These are phyloP conservation scores for Polytrichum commune DNA, from an alignment of 225 moss, liverwort and hornwort species.

Conservation along the genomic window DNA sequence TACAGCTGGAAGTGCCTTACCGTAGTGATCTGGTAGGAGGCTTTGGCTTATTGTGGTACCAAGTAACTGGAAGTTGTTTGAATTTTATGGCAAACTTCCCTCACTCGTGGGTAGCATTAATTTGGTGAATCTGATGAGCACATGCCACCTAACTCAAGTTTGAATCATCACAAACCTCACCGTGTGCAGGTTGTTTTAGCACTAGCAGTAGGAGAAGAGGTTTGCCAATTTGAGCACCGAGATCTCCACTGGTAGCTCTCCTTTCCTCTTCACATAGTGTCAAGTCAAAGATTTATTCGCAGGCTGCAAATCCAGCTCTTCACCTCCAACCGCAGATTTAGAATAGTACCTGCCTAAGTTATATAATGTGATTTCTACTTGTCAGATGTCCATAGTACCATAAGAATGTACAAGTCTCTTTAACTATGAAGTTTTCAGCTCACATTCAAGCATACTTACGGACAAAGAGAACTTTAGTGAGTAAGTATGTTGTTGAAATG, in stretches of 20 bases:
- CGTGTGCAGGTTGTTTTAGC: constrained; percentile 74
- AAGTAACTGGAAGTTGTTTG: too few relatives aligned
- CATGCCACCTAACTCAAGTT: too few relatives aligned
- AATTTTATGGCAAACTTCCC: too few relatives aligned
- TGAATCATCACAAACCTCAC: not conserved
- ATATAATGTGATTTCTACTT: constrained; percentile 4
- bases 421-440: constrained; percentile 2
- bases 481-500: too few relatives aligned
- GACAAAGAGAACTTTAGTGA: too few relatives aligned
- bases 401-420: not conserved
- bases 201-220: constrained; percentile 82
- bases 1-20: too few relatives aligned
- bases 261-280: not conserved
- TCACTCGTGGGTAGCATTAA: too few relatives aligned
- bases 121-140: too few relatives aligned
- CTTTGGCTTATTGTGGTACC: too few relatives aligned
- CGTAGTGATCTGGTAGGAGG: too few relatives aligned
- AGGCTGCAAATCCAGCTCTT: not conserved
- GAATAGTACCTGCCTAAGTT: too few relatives aligned
- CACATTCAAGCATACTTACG: not conserved
- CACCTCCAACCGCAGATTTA: too few relatives aligned
- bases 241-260: constrained; percentile 86
- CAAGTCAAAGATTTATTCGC: not conserved
- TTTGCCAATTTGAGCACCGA: constrained; percentile 94
- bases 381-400: not conserved